Base-by-base conservation (phyloP, 2,329 filamentous ascomycete species). In the Geosmithia putterillii region DNA sequence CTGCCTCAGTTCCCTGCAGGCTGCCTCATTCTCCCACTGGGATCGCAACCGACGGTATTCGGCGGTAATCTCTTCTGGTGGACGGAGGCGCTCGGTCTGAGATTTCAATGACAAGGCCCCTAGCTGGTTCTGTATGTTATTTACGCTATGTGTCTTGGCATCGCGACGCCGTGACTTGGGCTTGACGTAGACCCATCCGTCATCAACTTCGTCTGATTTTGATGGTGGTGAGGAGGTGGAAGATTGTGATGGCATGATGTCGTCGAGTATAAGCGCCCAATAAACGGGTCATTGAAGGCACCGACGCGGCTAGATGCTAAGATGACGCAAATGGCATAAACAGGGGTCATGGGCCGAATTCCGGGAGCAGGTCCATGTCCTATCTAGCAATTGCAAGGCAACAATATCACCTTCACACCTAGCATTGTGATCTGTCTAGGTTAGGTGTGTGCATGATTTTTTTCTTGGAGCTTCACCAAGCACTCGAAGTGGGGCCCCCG, bases 131-230 rank as follows among this genome's bases (percentile, higher is more conserved):
- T 19, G 40, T 8, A 19, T 21, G 18, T 38, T 3, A n/a, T 38
- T 38, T 38, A 38, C 20, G 10, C 20, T 18, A n/a, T n/a, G 21
- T 23, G 22, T 15, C 41, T 42, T 43, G 7, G 42, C 10, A 8
- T 25, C 40, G 10, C 47, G 44, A 12, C 41, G 46, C 0, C 47
- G 46, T 7, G 49, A 46, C 38, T 52, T 53, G 18, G 48, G 44
- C 14, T 43, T 46, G 37, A 54, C 48, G 3, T 47, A 42, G 3
- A 43, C 49, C 52, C 52, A 54, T 40, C 47, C 51, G n/a, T 49
- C 47, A 10, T 51, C 41, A 6, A 8, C 38, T 7, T 37, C 14
- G 18, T 39, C 9, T 10, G 25, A 8, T 4, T 36, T 28, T 34
- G 35, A 19, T 14, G 41, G 17, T 18, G 17, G n/a, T n/a, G 40